Evolutionary conservation across 208 protist genomes (phyloP).

Genomic region (Acanthamoeba quina): DNA sequence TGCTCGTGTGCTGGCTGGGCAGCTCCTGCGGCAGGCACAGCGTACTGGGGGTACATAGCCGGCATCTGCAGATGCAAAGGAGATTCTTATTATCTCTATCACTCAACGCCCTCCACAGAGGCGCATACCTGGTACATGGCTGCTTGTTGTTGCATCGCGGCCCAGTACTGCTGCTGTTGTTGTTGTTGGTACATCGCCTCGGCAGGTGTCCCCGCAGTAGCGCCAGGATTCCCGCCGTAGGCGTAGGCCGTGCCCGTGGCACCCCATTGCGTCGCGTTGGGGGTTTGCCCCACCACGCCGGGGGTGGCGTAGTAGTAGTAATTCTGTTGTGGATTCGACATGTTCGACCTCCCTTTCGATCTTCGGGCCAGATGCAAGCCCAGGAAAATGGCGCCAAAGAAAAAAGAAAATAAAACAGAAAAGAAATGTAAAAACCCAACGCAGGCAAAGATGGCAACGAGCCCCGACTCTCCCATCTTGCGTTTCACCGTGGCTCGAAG

Average conservation of each 20-base stretch:
- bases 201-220: background rate
- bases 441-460: background rate
- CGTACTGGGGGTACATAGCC: background rate
- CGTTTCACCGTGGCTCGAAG: background rate
- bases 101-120: background rate
- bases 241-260: background rate
- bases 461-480: background rate
- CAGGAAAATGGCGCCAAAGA: background rate
- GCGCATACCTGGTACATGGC: conserved; percentile 4
- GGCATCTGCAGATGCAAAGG: background rate
- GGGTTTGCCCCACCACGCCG: background rate
- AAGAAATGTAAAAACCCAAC: background rate
- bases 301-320: conserved; percentile 7
- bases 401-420: background rate
- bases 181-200: conserved; percentile 31
- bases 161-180: conserved; percentile 18
- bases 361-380: background rate
- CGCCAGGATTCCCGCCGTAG: background rate
- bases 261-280: background rate
- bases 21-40: background rate
- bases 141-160: background rate
- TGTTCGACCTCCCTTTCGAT: background rate
- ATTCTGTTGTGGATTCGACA: background rate
- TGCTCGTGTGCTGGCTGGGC: background rate
- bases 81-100: background rate